Evolutionary conservation across 1,139 yeast species (phyloP).

Genomic region (Yarrowia galli): DNA sequence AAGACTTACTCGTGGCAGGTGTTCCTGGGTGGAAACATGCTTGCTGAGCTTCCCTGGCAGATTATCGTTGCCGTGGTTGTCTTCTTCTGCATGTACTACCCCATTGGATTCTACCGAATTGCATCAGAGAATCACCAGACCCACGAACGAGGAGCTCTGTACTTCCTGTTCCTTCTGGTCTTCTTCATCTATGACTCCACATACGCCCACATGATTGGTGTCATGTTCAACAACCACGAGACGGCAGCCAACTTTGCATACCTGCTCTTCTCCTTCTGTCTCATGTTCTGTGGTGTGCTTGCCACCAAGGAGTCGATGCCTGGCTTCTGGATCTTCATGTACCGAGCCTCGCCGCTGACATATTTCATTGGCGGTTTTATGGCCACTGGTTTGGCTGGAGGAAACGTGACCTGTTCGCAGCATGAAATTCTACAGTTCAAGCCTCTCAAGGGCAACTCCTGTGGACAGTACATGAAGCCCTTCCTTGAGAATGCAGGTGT

Average conservation of each 20-base stretch:
- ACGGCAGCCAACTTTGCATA: conserved; percentile 59
- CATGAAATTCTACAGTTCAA: conserved; percentile 58
- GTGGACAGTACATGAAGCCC: conserved; percentile 55
- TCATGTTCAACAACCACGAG: conserved; percentile 65
- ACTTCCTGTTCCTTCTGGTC: conserved; percentile 59
- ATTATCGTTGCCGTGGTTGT: conserved; percentile 49
- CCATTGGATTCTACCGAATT: conserved; percentile 53
- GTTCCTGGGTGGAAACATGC: conserved; percentile 53
- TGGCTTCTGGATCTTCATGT: conserved; percentile 67
- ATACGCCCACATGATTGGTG: conserved; percentile 62
- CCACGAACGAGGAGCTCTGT: conserved; percentile 56
- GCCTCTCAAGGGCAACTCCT: conserved; percentile 60
- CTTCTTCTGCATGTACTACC: conserved; percentile 53
- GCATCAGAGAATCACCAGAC: conserved; percentile 58
- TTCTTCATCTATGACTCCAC: conserved; percentile 62
- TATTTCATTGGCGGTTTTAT: conserved; percentile 60
- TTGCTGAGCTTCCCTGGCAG: conserved; percentile 55
- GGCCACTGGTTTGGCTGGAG: conserved; percentile 56
- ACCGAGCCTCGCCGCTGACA: conserved; percentile 62
- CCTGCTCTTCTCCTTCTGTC: conserved; percentile 57
- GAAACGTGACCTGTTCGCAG: conserved; percentile 55
- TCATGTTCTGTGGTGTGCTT: conserved; percentile 67
- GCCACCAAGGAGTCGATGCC: conserved; percentile 59
- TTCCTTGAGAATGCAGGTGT: conserved; percentile 55
- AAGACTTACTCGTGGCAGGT: conserved; percentile 69